A percentile compares a stretch with the other conserved stretches of the same genome.
Conservation (phyloP, 495 filamentous ascomycete species). For the Echria macrotheca region DNA sequence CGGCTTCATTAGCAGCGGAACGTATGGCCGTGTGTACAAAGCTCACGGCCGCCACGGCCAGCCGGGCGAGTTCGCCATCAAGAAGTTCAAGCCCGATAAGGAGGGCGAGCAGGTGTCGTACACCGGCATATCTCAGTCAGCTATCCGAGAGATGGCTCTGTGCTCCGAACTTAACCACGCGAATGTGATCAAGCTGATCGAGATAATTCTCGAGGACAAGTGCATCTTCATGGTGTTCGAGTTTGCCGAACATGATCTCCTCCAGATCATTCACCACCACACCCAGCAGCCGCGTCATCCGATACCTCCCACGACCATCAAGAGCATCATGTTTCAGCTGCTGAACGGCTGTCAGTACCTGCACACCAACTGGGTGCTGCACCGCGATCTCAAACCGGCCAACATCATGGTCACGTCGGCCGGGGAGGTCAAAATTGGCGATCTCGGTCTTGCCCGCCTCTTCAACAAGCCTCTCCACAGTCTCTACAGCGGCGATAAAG, state of each 20-base stretch:
- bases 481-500: slow-evolving; percentile 91
- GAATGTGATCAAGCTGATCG: slow-evolving; percentile 86
- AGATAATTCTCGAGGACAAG: slow-evolving; percentile 97
- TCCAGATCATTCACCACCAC: slow-evolving; percentile 98
- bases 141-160: slow-evolving; percentile 96
- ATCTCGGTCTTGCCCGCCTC: slow-evolving; percentile 83
- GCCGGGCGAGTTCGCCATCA: slow-evolving; percentile 86
- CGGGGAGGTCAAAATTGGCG: slow-evolving; percentile 89
- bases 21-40: slow-evolving; percentile 99
- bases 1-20: slow-evolving; percentile 96
- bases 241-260: slow-evolving; percentile 93
- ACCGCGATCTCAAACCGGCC: slow-evolving; percentile 93
- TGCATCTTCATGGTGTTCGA: slow-evolving; percentile 99
- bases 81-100: slow-evolving; percentile 99
- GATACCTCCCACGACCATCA: slow-evolving; percentile 83
- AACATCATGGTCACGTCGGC: slow-evolving; percentile 96
- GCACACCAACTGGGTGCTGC: slow-evolving; percentile 94
- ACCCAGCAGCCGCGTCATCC: slow-evolving; percentile 79
- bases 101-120: slow-evolving; percentile 93
- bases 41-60: slow-evolving; percentile 69
- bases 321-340: slow-evolving; percentile 89
- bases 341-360: slow-evolving; percentile 91
- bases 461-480: slow-evolving; percentile 91
- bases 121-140: slow-evolving; percentile 95
- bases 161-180: slow-evolving; percentile 86